Base-by-base conservation (phyloP, 208 protist genomes). In the Strigomonas culicis region DNA sequence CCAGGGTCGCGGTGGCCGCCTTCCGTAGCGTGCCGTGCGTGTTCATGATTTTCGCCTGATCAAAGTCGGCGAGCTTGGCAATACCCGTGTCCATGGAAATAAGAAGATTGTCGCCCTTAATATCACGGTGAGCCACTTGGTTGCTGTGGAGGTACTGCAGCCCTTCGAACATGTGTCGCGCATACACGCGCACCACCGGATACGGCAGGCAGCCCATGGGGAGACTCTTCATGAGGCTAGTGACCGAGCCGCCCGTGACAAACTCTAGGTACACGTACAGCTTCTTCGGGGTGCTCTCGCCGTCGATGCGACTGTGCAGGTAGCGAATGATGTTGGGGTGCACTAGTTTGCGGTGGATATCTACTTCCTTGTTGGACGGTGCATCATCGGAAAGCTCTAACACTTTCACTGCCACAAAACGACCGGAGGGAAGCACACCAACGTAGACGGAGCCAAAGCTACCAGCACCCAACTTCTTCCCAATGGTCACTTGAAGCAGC, bases 21-120 rank as follows among this genome's bases (percentile, higher is more conserved):
- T 88, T 84, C 86, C 82, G 86, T 25, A 93, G 68, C 4, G 86
- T 93, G 58, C 83, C 78, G 69, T 90, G 79, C 0, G 86, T 88
- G 85, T 94, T 77, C 93, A 98, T 80, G 50, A 92, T 88, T 69
- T 96, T 96, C 4, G 97, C 95, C 47, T 99, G 96, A 58, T 98
- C 98, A 80, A 99, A 99, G 76, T 99, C 98, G 0, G 97, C 97
- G 31, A 99, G 86, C 73, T 99, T 99, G 19, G 98, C 97, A 55
- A 86, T 86, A 27, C 92, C 92, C 1, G 92, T 92, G 74, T 97
- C 92, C 84, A 94, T 94, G 32, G 92, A 97, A 58, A 97, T 94
- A 59, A 97, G 86, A 25, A 97, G 55, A 66, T 97, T 97, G 63
- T 97, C 92, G 8, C 92, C 92, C 71, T 97, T 97, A 53, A 97